Evolutionary conservation across 2,329 filamentous ascomycete genomes (phyloP), one percentile per base, ranked within the genome.

Genomic region (Diaporthe eres): DNA sequence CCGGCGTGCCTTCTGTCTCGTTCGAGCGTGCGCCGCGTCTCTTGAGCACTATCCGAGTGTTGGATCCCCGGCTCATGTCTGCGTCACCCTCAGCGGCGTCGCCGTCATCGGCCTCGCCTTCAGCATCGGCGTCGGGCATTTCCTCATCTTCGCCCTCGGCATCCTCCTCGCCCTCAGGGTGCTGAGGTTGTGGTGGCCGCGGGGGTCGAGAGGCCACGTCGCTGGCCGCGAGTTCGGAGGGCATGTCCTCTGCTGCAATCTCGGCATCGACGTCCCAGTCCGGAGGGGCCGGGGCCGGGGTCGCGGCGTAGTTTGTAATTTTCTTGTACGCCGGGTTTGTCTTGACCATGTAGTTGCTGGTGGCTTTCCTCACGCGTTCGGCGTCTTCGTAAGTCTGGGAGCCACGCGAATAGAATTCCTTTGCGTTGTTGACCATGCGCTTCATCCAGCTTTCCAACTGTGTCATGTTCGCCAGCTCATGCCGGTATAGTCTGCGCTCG

Each of bases 261-360:
- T 71, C 72, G 65, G 68, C 53, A 57, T 77, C 63, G 49, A 75
- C 53, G 72, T 77, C 76, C 71, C 85, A 84, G 25, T 90, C 87
- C n/a, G 88, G 87, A 0, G 93, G 93, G 22, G 96, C 87, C 0
- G 95, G 94, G 1, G 94, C 95, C 8, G 95, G 90, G 61, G 93
- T 88, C 7, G 94, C 93, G 76, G 90, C 89, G 81, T 97, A 97
- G 63, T 86, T 86, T 34, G 89, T 88, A 22, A 88, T 87, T 78
- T 90, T 85, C 77, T 91, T 90, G 83, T 98, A 98, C 22, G 94
- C 94, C 19, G 95, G 95, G 80, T 98, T 98, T 79, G 93, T 90
- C 83, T 94, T 94, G 74, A 92, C 93, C 95, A 98, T 98, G 83
- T 92, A 95, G 81, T 96, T 96, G 82, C 94, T 96, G 55, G 96